Evolutionary conservation across 306 rosid species (phyloP), one percentile per base, ranked within the genome.

Genomic region (Rosa chinensis): DNA sequence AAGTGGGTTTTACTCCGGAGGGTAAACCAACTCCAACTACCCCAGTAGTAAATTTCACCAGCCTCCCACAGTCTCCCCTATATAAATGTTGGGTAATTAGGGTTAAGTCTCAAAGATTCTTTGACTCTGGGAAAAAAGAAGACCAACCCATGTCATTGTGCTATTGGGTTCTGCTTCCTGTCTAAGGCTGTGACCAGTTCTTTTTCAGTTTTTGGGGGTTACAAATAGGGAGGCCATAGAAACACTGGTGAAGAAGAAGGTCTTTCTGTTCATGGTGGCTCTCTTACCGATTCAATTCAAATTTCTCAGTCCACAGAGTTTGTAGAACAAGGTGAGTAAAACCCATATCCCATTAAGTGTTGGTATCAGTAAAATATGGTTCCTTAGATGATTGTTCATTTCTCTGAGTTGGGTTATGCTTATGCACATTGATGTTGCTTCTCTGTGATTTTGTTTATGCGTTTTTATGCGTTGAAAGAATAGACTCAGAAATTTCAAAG

Each of bases 221-320:
- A 64, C 42, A 64, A 64, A 64, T 64, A 64, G 21, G 10, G 69
- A 14, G n/a, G 44, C 69, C 17, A 6, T 64, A 35, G 4, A 64
- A 35, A 32, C 40, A 64, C 71, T 58, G 64, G 13, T n/a, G 5
- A 39, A 16, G 78, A 62, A 69, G 64, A 73, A 70, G 78, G 58
- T 75, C 68, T 66, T 23, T 50, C 2, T 50, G 78, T 70, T 63
- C 83, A 79, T 79, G 86, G 86, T 76, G 86, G 66, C 72, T 75
- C 55, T 79, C 66, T 75, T 83, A 32, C 37, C 55, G 83, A 75
- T 75, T 83, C 83, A 75, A 79, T 32, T 18, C 71, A 17, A 20
- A 75, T 44, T 75, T 59, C 50, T 62, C 75, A 23, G 61, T 80
- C 83, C 63, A 23, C 48, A 42, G 21, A n/a, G 55, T 42, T 21